phyloP scores from a whole-genome alignment of 495 filamentous ascomycete species.

The Lepidopterella palustris region DNA sequence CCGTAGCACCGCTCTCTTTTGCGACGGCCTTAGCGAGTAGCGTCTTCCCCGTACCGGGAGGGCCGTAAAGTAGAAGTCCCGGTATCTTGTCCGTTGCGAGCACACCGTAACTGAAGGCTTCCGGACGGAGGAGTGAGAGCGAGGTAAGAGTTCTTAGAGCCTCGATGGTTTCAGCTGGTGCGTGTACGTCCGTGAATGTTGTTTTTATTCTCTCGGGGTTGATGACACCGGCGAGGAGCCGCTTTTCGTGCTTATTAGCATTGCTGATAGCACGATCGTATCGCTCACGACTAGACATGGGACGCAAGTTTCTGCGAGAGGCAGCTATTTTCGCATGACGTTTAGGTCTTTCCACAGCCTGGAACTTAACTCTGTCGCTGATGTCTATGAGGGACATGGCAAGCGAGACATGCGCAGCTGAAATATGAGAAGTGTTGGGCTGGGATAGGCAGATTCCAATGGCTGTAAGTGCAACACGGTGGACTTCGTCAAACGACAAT shows the following conservation, averaged over 20 bases:
- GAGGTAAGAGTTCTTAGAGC: constrained; percentile 84
- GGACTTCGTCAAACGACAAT: constrained; percentile 32
- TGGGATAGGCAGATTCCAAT: constrained; percentile 24
- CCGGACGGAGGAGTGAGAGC: constrained; percentile 78
- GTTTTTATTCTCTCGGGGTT: constrained; percentile 74
- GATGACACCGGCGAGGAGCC: constrained; percentile 71
- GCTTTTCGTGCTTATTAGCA: constrained; percentile 67
- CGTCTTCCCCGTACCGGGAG: constrained; percentile 94
- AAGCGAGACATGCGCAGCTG: constrained; percentile 24
- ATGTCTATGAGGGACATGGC: constrained; percentile 27
- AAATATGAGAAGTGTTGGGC: neutral
- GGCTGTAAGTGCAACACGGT: constrained; percentile 33
- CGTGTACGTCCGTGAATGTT: constrained; percentile 78
- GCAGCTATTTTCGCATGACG: too few species aligned
- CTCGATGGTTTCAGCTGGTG: constrained; percentile 74
- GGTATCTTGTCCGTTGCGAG: constrained; percentile 86
- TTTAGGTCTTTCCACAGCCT: too few species aligned
- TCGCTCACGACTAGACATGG: neutral
- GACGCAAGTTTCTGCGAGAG: too few species aligned
- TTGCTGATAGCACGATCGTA: constrained; percentile 15
- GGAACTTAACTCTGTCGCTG: constrained; percentile 26
- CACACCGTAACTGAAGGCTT: constrained; percentile 94
- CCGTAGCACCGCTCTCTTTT: constrained; percentile 85
- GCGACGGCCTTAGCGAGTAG: constrained; percentile 92
- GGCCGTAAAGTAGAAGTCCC: constrained; percentile 85